Conservation (phyloP, 805 yeast species). For the Cyberlindnera mycetangii region DNA sequence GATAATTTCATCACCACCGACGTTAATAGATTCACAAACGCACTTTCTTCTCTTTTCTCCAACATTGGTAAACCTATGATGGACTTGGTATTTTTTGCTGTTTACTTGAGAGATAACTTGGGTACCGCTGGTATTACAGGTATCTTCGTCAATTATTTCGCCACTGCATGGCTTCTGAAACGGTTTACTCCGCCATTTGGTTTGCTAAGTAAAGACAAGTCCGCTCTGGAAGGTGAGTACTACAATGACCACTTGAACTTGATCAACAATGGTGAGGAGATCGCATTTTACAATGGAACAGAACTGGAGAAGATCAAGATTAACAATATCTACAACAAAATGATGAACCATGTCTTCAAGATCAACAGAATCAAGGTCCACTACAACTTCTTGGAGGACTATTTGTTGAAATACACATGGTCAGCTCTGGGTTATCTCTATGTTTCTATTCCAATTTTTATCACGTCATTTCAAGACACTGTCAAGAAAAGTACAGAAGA, state of each 20-base stretch:
- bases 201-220: conserved; percentile 63
- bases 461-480: conserved; percentile 42
- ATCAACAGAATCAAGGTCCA: conserved; percentile 58
- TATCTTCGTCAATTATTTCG: conserved; percentile 73
- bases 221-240: conserved; percentile 83
- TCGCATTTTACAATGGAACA: conserved; percentile 91
- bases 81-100: conserved; percentile 79
- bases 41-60: conserved; percentile 80
- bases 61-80: conserved; percentile 89
- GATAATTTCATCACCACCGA: conserved; percentile 84
- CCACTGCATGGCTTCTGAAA: conserved; percentile 75
- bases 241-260: conserved; percentile 82
- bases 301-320: conserved; percentile 70
- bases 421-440: conserved; percentile 92
- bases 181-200: conserved; percentile 83
- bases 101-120: conserved; percentile 77
- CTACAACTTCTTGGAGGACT: conserved; percentile 78
- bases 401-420: conserved; percentile 88
- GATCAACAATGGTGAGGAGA: conserved; percentile 88
- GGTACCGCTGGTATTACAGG: conserved; percentile 87
- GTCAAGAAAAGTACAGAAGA: conserved; percentile 35
- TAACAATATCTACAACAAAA: conserved; percentile 50
- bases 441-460: conserved; percentile 83
- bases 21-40: conserved; percentile 72
- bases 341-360: conserved; percentile 51